Evolutionary conservation across 2,329 filamentous ascomycete genomes (phyloP), one percentile per base, ranked within the genome.

Genomic region (Chrysoporthe deuterocubensis): DNA sequence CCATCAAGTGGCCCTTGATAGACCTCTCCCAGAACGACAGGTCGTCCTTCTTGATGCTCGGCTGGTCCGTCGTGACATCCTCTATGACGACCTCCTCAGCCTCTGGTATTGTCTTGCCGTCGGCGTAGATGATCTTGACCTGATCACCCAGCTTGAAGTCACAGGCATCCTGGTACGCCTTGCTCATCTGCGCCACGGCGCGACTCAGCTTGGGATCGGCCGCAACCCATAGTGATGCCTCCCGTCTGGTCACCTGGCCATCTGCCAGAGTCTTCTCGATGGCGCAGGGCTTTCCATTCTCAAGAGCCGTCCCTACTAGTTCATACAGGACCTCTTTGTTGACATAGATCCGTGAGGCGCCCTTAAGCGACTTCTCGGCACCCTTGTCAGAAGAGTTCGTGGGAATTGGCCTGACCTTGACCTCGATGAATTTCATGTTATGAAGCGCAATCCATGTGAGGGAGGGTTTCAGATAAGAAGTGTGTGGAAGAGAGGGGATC

Each of bases 101-200:
- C 32, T 86, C 84, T 0, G 83, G 81, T 13, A 90, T 78, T 2
- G 80, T 72, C 2, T 78, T 80, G 8, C 83, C 83, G 11, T 85
- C 83, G 2, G 84, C 81, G 34, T 94, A 85, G 8, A 84, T 83
- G 60, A 96, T 82, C 44, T 78, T 79, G 44, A 86, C 80, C 62
- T 88, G 85, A 61, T 94, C 91, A 18, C 89, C 89, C 4, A 96
- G 82, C 69, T 90, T 90, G 72, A 97, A 86, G 0, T 87, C 88
- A 72, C 91, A 91, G 7, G 88, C 85, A 46, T 92, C 90, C 70
- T 92, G 90, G 65, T 96, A 87, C 6, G 88, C 83, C 70, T 92
- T 90, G 32, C 92, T 90, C 81, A 92, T 87, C 82, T 94, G 85
- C 62, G 92, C 82, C 67, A 93, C 84, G 70, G 90, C 86, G 71